phyloP scores from a whole-genome alignment of 2,329 filamentous ascomycete species.

The Albophoma yamanashiensis region DNA sequence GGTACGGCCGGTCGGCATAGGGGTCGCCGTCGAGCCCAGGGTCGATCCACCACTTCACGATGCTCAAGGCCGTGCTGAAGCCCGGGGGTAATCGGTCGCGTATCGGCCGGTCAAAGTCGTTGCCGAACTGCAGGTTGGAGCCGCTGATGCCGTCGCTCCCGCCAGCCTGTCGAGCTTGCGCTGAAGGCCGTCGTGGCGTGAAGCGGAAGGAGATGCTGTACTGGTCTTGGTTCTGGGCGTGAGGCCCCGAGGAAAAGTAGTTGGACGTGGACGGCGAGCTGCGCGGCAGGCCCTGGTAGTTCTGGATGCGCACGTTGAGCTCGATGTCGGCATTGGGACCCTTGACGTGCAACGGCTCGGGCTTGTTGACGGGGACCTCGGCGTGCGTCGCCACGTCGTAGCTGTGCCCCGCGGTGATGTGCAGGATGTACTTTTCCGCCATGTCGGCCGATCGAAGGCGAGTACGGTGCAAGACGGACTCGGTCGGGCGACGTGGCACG shows the following conservation, averaged over 20 bases:
- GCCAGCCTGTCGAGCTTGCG: conserved; percentile 2
- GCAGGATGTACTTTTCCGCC: conserved; percentile 67
- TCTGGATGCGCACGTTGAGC: conserved; percentile 63
- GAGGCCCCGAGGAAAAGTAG: conserved; percentile 66
- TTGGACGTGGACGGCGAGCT: conserved; percentile 57
- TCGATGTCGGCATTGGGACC: conserved; percentile 54
- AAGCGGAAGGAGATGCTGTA: conserved; percentile 79
- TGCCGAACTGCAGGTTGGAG: conserved; percentile 76
- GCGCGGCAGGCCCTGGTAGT: conserved; percentile 59
- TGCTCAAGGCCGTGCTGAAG: conserved; percentile 72
- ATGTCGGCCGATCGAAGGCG: conserved; percentile 19
- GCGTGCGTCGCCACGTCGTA: conserved; percentile 68
- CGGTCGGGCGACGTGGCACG: neutral
- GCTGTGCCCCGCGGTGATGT: conserved; percentile 67
- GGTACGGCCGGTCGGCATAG: conserved; percentile 73
- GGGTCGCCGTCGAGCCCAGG: conserved; percentile 84
- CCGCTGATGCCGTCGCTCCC: conserved; percentile 46
- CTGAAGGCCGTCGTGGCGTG: conserved; percentile 46
- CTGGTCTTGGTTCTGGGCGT: conserved; percentile 58
- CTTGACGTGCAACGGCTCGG: conserved; percentile 50
- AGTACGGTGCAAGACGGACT: neutral
- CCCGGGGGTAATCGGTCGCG: conserved; percentile 77
- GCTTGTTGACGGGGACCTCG: conserved; percentile 64
- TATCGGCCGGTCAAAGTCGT: conserved; percentile 90
- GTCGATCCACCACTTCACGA: conserved; percentile 86